Percentiles rank a stretch among this genome's conserved stretches.
Conservation (phyloP, 1,139 yeast species). For the Blastobotrys apis region DNA sequence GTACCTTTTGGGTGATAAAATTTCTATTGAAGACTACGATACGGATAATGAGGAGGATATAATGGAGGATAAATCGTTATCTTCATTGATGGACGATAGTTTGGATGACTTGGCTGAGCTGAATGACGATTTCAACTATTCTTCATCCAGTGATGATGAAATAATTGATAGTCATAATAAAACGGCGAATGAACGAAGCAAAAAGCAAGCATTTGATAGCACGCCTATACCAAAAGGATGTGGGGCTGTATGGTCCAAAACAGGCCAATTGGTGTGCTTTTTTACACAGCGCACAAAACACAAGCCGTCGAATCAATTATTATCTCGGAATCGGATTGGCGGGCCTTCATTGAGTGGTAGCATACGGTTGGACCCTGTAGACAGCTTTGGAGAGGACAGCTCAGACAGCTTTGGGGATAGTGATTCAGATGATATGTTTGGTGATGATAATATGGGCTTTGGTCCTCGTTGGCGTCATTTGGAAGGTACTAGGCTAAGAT, state of each 20-base stretch:
- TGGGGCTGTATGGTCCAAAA: slow-evolving; percentile 83
- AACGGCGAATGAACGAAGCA: background rate
- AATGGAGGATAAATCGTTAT: background rate
- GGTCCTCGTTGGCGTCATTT: slow-evolving; percentile 11
- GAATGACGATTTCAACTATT: slow-evolving; percentile 16
- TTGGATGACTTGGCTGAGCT: slow-evolving; percentile 15
- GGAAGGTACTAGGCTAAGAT: slow-evolving; percentile 4
- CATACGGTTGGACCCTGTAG: background rate
- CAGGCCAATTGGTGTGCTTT: slow-evolving; percentile 77
- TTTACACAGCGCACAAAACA: slow-evolving; percentile 48
- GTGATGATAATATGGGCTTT: background rate
- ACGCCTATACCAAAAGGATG: slow-evolving; percentile 92
- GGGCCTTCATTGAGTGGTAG: too few relatives aligned
- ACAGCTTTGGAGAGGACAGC: background rate
- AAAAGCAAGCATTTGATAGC: slow-evolving; percentile 50
- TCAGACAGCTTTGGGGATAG: slow-evolving; percentile 16
- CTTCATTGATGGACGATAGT: slow-evolving; percentile 2
- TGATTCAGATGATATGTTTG: slow-evolving; percentile 17
- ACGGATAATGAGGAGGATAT: slow-evolving; percentile 21
- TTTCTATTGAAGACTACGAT: slow-evolving; percentile 30
- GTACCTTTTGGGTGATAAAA: slow-evolving; percentile 74
- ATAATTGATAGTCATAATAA: slow-evolving; percentile 23
- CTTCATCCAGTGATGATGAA: slow-evolving; percentile 26
- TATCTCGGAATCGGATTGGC: background rate
- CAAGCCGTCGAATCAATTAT: background rate